These are phyloP conservation scores for Telfairia occidentalis DNA, from an alignment of 331 rosid genomes.

Conservation along the genomic window DNA sequence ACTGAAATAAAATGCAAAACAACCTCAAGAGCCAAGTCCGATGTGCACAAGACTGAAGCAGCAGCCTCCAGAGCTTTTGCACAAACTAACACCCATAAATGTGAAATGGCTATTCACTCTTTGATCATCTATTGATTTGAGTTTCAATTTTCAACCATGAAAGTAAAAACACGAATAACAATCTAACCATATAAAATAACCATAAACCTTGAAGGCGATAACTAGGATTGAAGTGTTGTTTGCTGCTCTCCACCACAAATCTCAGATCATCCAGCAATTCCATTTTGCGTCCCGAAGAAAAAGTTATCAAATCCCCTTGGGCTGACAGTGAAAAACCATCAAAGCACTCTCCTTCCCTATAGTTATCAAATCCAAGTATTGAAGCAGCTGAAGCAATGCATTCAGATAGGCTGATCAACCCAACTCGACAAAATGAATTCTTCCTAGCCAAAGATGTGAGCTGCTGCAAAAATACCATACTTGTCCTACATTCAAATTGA, in stretches of 20 bases:
- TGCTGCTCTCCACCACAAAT: constrained; percentile 78
- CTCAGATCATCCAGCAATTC: constrained; percentile 55
- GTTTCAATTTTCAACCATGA: constrained; percentile 9
- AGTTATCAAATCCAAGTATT: constrained; percentile 21
- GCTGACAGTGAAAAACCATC: constrained; percentile 11
- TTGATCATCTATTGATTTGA: not conserved
- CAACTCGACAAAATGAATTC: constrained; percentile 75
- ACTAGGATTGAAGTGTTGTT: constrained; percentile 90
- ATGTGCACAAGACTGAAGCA: constrained; percentile 54
- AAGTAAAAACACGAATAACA: constrained; percentile 17
- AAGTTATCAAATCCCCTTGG: constrained; percentile 18
- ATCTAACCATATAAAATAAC: constrained; percentile 25
- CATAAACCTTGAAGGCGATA: constrained; percentile 78
- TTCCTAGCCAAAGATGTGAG: constrained; percentile 60
- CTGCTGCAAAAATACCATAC: constrained; percentile 47
- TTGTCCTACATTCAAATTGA: constrained; percentile 40
- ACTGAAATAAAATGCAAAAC: constrained; percentile 70
- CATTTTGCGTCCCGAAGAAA: constrained; percentile 28
- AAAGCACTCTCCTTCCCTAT: constrained; percentile 21
- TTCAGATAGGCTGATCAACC: constrained; percentile 77
- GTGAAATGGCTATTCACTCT: constrained; percentile 15
- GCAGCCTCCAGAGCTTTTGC: constrained; percentile 63
- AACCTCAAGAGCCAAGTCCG: constrained; percentile 56
- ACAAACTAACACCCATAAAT: constrained; percentile 48
- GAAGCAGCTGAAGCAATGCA: constrained; percentile 75